These are phyloP conservation scores for Rhizopus delemar DNA, from an alignment of 371 early-diverging fungal species.

Conservation along the genomic window DNA sequence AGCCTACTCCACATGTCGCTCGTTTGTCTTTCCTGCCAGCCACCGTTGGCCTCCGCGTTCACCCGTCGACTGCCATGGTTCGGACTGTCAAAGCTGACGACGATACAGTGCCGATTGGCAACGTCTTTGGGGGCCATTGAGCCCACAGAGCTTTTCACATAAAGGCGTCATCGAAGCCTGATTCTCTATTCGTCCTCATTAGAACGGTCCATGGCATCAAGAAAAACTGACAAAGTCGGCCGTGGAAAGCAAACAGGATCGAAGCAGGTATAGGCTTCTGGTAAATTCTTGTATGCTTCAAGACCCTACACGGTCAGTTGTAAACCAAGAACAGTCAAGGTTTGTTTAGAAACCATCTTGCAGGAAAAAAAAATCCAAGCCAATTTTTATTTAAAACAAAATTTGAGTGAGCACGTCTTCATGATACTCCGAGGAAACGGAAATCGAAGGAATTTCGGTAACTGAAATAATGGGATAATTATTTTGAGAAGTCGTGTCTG, in stretches of 20 bases:
- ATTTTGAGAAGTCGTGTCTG: no score
- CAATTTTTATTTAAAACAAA: no score
- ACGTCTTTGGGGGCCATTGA: constrained; percentile 19
- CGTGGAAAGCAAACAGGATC: constrained; percentile 50
- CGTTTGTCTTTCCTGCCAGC: constrained; percentile 48
- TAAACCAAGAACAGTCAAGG: constrained; percentile 29
- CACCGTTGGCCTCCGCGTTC: constrained; percentile 33
- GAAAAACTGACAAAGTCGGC: constrained; percentile 40
- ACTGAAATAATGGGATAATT: no score
- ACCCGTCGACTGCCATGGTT: constrained; percentile 58
- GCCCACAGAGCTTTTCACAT: constrained; percentile 23
- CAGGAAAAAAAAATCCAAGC: neutral
- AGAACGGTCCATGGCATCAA: neutral
- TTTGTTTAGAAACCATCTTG: constrained; percentile 15
- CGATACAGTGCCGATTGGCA: constrained; percentile 29
- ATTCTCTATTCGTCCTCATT: constrained; percentile 18
- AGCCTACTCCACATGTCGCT: constrained; percentile 54
- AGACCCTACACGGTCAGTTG: constrained; percentile 40
- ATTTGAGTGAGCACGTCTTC: no score
- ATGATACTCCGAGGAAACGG: no score
- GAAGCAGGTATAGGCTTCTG: constrained; percentile 26
- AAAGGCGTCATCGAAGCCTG: constrained; percentile 33
- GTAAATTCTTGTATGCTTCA: constrained; percentile 31
- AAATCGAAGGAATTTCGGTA: no score
- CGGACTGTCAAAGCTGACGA: constrained; percentile 56